A percentile compares a stretch with the other conserved stretches of the same genome.
Evolutionary conservation across 2,329 filamentous ascomycete genomes (phyloP).

Genomic region (Dactylellina haptotyla): DNA sequence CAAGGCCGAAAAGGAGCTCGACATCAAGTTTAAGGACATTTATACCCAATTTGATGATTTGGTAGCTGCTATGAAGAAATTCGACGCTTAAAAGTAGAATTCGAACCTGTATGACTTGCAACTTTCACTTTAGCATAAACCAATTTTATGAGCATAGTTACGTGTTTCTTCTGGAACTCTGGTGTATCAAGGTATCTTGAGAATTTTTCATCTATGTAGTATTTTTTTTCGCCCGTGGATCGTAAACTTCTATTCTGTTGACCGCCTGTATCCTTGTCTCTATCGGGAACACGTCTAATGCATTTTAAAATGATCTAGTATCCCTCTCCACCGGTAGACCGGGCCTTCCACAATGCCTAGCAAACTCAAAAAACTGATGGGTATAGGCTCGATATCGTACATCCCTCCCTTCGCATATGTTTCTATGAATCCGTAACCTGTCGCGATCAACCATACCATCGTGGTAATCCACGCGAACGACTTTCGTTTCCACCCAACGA

Average conservation of each 20-base stretch:
- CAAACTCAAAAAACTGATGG: slow-evolving; percentile 38
- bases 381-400: slow-evolving; percentile 52
- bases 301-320: slow-evolving; percentile 18
- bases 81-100: background rate
- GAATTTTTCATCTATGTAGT: too few species aligned
- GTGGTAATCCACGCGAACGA: slow-evolving; percentile 21
- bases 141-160: too few species aligned
- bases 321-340: slow-evolving; percentile 22
- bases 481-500: slow-evolving; percentile 11
- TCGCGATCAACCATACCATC: slow-evolving; percentile 26
- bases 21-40: slow-evolving; percentile 44
- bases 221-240: too few species aligned
- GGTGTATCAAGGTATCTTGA: too few species aligned
- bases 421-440: slow-evolving; percentile 35
- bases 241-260: too few species aligned
- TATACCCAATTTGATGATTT: slow-evolving; percentile 45
- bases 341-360: slow-evolving; percentile 30
- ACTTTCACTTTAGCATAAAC: too few species aligned
- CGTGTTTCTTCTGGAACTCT: too few species aligned
- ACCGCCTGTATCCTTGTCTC: too few species aligned
- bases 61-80: slow-evolving; percentile 28
- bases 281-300: background rate
- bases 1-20: slow-evolving; percentile 47
- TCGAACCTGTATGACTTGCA: background rate
- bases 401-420: slow-evolving; percentile 42